A percentile compares a stretch with the other conserved stretches of the same genome.
Evolutionary conservation across 2,329 filamentous ascomycete genomes (phyloP).

Genomic region (Apiospora marii): DNA sequence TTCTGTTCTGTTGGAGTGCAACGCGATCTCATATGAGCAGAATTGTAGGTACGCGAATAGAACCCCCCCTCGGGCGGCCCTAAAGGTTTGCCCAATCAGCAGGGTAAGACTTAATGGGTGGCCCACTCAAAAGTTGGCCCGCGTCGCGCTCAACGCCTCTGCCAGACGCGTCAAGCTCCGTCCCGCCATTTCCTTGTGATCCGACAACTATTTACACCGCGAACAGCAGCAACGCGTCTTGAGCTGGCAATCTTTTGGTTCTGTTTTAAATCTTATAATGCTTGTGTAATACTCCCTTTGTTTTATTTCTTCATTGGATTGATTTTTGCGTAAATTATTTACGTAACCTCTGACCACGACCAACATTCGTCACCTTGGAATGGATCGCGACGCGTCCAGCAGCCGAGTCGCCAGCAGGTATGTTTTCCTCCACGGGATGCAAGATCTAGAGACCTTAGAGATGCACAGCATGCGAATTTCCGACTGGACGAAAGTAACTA

Average conservation of each 20-base stretch:
- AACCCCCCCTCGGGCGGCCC: background rate
- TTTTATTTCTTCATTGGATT: background rate
- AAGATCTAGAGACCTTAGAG: background rate
- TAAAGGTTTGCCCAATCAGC: background rate
- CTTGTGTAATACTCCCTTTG: background rate
- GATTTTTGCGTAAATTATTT: background rate
- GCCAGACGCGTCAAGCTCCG: constrained; percentile 1
- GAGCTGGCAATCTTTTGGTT: background rate
- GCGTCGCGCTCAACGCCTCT: constrained; percentile 12
- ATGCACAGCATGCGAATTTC: background rate
- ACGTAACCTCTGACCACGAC: background rate
- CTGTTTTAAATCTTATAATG: background rate
- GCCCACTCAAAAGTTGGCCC: background rate
- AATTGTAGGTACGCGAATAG: background rate
- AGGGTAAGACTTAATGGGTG: background rate
- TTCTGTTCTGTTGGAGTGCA: background rate
- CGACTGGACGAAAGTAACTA: background rate
- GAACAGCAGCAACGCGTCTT: background rate
- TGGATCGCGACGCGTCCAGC: constrained; percentile 9
- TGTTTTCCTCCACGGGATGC: background rate
- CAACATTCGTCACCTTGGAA: background rate
- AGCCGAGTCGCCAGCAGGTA: background rate
- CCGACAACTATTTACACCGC: background rate
- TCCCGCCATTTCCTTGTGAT: background rate
- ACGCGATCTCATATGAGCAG: background rate